These are phyloP conservation scores for Candida albicans DNA, from an alignment of 1,139 yeast species.

Conservation along the genomic window DNA sequence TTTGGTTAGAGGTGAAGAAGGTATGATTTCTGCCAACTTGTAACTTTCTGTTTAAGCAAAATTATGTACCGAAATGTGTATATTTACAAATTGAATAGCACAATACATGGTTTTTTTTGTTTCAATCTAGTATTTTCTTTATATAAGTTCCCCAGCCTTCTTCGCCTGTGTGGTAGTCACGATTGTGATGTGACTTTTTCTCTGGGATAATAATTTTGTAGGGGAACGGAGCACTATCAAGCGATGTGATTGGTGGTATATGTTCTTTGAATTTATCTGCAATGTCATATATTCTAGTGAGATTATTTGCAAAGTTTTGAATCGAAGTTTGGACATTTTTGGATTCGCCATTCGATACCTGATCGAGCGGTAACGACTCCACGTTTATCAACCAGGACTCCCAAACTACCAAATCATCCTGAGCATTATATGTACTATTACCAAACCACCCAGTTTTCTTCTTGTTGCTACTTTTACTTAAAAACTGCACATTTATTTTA, in stretches of 20 bases:
- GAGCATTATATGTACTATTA: slow-evolving; percentile 14
- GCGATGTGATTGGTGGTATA: slow-evolving; percentile 71
- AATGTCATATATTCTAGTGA: slow-evolving; percentile 49
- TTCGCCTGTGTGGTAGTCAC: slow-evolving; percentile 16
- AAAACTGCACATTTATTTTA: slow-evolving; percentile 13
- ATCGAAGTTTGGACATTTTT: slow-evolving; percentile 26
- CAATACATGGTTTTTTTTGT: neutral
- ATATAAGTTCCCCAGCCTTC: slow-evolving; percentile 53
- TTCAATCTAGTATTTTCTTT: slow-evolving; percentile 44
- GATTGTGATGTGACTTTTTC: neutral
- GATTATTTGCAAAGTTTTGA: slow-evolving; percentile 40
- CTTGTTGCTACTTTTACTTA: slow-evolving; percentile 20
- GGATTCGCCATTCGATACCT: neutral
- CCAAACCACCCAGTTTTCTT: slow-evolving; percentile 49
- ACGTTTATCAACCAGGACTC: slow-evolving; percentile 44
- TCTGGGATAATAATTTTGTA: slow-evolving; percentile 38
- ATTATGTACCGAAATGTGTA: slow-evolving; percentile 5
- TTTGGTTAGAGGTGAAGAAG: slow-evolving; percentile 64
- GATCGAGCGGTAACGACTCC: slow-evolving; percentile 32
- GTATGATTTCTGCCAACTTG: slow-evolving; percentile 38
- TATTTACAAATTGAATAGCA: neutral
- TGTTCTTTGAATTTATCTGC: slow-evolving; percentile 61
- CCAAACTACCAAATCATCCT: slow-evolving; percentile 28
- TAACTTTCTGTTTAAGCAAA: slow-evolving; percentile 7
- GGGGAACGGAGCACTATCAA: slow-evolving; percentile 69